A percentile compares a stretch with the other conserved stretches of the same genome.
Evolutionary conservation across 768 basidiomycete genomes (phyloP).

Genomic region (Boletus rubroflammeus): DNA sequence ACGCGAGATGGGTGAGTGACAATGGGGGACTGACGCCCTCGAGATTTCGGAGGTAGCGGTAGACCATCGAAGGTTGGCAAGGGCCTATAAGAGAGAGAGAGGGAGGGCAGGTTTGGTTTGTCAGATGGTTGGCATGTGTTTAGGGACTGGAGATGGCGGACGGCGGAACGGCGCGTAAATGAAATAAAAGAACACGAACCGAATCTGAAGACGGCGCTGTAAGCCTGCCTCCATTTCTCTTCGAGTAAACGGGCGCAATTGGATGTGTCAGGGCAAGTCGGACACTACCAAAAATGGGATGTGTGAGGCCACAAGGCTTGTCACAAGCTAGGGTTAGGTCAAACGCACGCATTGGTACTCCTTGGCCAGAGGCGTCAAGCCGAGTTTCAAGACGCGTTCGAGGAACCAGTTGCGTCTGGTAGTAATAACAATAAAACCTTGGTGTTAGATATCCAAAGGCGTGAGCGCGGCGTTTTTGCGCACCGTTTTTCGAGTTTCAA

Average conservation of each 20-base stretch:
- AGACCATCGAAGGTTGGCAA: slow-evolving; percentile 89
- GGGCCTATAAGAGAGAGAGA: slow-evolving; percentile 45
- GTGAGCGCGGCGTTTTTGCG: neutral
- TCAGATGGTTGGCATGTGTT: neutral
- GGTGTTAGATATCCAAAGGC: neutral
- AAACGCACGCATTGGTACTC: slow-evolving; percentile 87
- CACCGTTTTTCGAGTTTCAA: slow-evolving; percentile 87
- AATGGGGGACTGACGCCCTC: slow-evolving; percentile 90
- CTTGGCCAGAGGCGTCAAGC: slow-evolving; percentile 81
- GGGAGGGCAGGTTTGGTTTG: too few species aligned
- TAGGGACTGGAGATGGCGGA: neutral
- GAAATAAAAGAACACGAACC: slow-evolving; percentile 38
- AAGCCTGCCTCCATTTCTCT: slow-evolving; percentile 92
- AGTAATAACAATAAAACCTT: too few species aligned
- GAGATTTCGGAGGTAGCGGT: slow-evolving; percentile 84
- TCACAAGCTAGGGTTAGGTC: too few species aligned
- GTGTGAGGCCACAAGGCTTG: neutral
- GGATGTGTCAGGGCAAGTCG: slow-evolving; percentile 76
- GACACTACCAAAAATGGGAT: slow-evolving; percentile 47
- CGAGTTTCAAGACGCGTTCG: slow-evolving; percentile 89
- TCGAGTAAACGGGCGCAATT: slow-evolving; percentile 81
- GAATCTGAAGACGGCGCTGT: slow-evolving; percentile 82
- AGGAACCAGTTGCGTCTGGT: slow-evolving; percentile 89
- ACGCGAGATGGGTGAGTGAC: slow-evolving; percentile 78
- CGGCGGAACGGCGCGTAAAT: neutral